Conservation (phyloP, 2,329 filamentous ascomycete species). For the Fusarium concolor region DNA sequence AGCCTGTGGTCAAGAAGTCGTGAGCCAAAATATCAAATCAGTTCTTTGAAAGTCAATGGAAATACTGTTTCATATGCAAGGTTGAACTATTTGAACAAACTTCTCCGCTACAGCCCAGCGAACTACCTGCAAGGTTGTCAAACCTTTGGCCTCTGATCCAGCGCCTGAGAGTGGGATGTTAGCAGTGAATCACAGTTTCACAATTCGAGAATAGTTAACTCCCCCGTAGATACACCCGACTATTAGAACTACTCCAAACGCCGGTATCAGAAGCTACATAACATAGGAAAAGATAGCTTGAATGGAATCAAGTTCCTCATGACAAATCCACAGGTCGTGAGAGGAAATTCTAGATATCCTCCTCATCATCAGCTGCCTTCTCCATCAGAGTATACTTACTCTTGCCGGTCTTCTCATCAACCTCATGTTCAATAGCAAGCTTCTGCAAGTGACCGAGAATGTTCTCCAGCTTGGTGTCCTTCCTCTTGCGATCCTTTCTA, state of each 20-base stretch:
- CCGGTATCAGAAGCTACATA: not conserved
- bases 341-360: slow-evolving; percentile 10
- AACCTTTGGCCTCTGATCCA: too few species aligned
- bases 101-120: too few species aligned
- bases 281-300: not conserved
- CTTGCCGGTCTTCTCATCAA: slow-evolving; percentile 33
- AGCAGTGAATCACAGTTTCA: too few species aligned
- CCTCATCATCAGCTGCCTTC: slow-evolving; percentile 25
- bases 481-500: slow-evolving; percentile 24
- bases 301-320: not conserved
- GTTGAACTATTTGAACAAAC: too few species aligned
- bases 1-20: too few species aligned
- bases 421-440: slow-evolving; percentile 29
- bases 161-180: too few species aligned
- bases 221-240: too few species aligned
- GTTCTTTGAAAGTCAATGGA: too few species aligned
- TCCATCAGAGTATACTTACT: slow-evolving; percentile 16
- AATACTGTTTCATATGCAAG: too few species aligned
- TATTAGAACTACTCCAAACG: not conserved
- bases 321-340: not conserved
- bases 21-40: too few species aligned
- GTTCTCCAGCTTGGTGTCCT: slow-evolving; percentile 31
- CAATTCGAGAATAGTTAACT: too few species aligned
- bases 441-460: slow-evolving; percentile 27
- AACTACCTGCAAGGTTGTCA: too few species aligned